These are phyloP conservation scores for Porogramme epimiltina DNA, from an alignment of 1,284 basidiomycete species.

Conservation along the genomic window DNA sequence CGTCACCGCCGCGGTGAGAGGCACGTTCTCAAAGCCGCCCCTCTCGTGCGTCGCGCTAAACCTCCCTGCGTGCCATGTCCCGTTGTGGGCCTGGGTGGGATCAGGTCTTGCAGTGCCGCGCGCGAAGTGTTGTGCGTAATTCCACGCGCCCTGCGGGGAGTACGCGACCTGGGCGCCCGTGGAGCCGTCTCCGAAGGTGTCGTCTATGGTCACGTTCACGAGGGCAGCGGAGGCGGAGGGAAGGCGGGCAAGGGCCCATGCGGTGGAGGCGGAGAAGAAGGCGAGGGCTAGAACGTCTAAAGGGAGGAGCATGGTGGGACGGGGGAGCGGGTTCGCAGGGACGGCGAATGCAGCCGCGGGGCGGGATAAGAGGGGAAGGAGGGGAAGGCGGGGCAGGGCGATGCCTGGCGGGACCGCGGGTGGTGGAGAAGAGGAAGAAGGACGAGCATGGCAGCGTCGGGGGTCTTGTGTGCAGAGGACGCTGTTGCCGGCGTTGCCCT, in stretches of 20 bases:
- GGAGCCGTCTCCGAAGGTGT: constrained; percentile 38
- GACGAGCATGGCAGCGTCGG: constrained; percentile 7
- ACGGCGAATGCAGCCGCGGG: constrained; percentile 2
- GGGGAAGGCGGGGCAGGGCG: constrained; percentile 17
- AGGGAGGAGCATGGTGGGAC: constrained; percentile 11
- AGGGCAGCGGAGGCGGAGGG: constrained; percentile 26
- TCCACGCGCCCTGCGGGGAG: constrained; percentile 32
- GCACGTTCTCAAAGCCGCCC: constrained; percentile 16
- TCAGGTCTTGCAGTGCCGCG: constrained; percentile 30
- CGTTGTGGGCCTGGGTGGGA: constrained; percentile 9
- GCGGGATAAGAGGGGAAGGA: constrained; percentile 3
- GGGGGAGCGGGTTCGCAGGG: constrained; percentile 8
- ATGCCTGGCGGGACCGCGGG: constrained; percentile 10
- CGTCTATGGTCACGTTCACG: constrained; percentile 45
- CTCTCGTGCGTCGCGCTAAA: constrained; percentile 23
- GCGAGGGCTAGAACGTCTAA: constrained; percentile 10
- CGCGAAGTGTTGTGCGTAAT: constrained; percentile 23
- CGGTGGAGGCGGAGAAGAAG: constrained; percentile 1
- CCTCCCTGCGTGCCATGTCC: constrained; percentile 24
- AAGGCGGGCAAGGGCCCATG: constrained; percentile 3
- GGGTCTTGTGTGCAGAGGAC: neutral
- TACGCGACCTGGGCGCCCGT: constrained; percentile 32
- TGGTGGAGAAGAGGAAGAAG: constrained; percentile 1
- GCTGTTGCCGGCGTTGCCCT: neutral
- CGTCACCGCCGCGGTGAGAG: constrained; percentile 25